phyloP scores from a whole-genome alignment of 108 stramenopile genomes.

The Pseudonitzschia multiseries region DNA sequence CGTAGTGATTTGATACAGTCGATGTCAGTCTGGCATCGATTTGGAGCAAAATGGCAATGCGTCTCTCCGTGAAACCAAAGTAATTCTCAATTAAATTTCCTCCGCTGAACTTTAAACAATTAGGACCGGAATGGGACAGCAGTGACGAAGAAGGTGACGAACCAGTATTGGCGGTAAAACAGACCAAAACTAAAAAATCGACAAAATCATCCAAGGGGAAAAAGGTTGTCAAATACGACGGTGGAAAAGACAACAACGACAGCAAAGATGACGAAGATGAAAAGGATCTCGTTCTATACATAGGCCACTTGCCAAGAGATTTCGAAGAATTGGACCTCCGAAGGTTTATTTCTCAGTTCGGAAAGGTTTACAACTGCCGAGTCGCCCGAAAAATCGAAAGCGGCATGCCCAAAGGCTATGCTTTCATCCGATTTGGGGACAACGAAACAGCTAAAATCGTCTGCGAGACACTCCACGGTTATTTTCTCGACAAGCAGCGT shows the following conservation, averaged over 20 bases:
- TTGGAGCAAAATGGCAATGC: not conserved
- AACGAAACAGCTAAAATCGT: constrained; percentile 88
- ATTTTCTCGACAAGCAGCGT: constrained; percentile 87
- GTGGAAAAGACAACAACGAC: constrained; percentile 33
- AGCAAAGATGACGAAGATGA: constrained; percentile 18
- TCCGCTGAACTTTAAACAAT: not conserved
- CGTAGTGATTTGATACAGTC: constrained; percentile 11
- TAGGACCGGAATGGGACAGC: constrained; percentile 62
- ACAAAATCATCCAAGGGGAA: constrained; percentile 16
- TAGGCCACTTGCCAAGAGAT: constrained; percentile 93
- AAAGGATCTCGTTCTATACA: constrained; percentile 81
- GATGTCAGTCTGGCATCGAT: not conserved
- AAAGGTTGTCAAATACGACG: constrained; percentile 34
- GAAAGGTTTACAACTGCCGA: constrained; percentile 75
- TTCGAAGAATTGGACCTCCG: constrained; percentile 92
- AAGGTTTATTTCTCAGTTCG: constrained; percentile 94
- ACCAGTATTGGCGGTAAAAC: constrained; percentile 14
- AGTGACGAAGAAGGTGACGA: constrained; percentile 57
- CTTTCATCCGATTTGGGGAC: constrained; percentile 90
- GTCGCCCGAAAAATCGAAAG: constrained; percentile 87
- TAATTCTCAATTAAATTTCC: constrained; percentile 2
- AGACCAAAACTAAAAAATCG: constrained; percentile 13
- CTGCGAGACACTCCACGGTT: constrained; percentile 94
- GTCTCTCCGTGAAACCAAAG: not conserved
- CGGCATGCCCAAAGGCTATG: constrained; percentile 87